phyloP scores from a whole-genome alignment of 2,329 filamentous ascomycete species.

The Capronia americana region DNA sequence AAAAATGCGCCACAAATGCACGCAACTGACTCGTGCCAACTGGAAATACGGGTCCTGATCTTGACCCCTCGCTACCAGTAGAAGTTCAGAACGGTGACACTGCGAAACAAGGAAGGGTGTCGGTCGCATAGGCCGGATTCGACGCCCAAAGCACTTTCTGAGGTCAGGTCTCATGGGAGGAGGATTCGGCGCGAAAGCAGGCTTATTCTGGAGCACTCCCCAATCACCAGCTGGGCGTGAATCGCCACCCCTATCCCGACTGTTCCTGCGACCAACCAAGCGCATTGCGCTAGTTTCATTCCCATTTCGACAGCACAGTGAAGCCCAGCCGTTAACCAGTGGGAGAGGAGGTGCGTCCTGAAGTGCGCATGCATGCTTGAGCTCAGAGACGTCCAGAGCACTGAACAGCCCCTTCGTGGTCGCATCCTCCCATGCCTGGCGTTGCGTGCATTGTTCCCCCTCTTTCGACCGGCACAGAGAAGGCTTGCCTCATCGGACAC shows the following conservation, averaged over 20 bases:
- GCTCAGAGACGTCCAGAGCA: not conserved
- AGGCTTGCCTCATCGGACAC: not conserved
- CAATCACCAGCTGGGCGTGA: not conserved
- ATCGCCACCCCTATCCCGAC: not conserved
- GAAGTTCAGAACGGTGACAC: not conserved
- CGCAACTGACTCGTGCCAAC: not conserved
- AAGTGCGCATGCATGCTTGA: not conserved
- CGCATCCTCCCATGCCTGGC: not conserved
- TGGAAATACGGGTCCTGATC: not conserved
- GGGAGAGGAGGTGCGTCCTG: not conserved
- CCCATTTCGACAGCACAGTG: not conserved
- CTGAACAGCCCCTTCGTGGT: not conserved
- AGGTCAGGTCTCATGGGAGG: not conserved
- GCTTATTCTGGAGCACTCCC: not conserved
- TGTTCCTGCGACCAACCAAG: not conserved
- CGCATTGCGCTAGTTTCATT: not conserved
- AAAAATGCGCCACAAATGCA: not conserved
- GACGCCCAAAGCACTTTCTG: not conserved
- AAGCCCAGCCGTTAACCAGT: not conserved
- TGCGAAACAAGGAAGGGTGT: not conserved
- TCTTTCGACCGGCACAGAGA: not conserved
- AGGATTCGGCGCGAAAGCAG: not conserved
- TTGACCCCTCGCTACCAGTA: not conserved
- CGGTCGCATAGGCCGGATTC: not conserved
- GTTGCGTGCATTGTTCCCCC: conserved; percentile 1